Conservation (phyloP, 1,284 basidiomycete species). For the Puccinia hordei region DNA sequence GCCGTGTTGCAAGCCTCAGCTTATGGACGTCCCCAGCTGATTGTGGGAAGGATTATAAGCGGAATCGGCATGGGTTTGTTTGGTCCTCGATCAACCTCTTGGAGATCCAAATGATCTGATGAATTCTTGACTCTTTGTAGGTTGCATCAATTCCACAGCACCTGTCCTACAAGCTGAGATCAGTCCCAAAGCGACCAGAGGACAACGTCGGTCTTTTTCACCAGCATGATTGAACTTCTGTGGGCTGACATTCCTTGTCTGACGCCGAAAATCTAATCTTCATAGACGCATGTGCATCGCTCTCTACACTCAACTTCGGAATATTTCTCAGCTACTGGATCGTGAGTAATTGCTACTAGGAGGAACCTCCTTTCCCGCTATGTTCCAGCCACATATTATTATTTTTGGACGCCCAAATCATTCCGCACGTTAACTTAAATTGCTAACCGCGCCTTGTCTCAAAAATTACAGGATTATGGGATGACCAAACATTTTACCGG, state of each 20-base stretch:
- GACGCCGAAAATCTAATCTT: not conserved
- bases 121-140: constrained; percentile 51
- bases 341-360: not conserved
- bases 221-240: not conserved
- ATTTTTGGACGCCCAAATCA: not conserved
- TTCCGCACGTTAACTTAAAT: not conserved
- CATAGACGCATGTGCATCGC: constrained; percentile 57
- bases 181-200: constrained; percentile 57
- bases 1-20: constrained; percentile 56
- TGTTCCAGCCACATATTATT: not conserved
- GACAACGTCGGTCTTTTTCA: constrained; percentile 53
- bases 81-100: not conserved
- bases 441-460: not conserved
- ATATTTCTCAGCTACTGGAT: constrained; percentile 57
- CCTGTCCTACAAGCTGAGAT: constrained; percentile 58
- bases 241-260: not conserved
- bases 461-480: constrained; percentile 54
- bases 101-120: not conserved
- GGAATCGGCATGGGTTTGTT: constrained; percentile 50
- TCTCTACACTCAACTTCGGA: constrained; percentile 57
- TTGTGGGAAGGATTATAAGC: constrained; percentile 54
- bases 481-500: constrained; percentile 52
- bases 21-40: constrained; percentile 54
- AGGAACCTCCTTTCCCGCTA: not conserved
- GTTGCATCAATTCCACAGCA: constrained; percentile 58